phyloP scores from a whole-genome alignment of 306 rosid genomes.

The Gleditsia sinensis region DNA sequence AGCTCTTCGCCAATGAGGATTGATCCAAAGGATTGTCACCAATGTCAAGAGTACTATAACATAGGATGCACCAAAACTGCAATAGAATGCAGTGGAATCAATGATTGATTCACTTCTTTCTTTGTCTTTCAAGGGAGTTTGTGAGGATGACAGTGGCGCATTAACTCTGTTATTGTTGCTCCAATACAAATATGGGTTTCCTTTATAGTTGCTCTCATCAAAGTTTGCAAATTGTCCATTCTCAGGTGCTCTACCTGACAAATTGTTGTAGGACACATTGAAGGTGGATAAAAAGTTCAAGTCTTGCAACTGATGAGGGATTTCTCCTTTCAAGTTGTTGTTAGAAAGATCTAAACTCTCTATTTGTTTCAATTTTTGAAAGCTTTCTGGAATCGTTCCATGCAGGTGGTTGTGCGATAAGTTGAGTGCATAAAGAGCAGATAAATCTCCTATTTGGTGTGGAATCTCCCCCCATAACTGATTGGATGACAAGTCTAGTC shows the following conservation, averaged over 20 bases:
- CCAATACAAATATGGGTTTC: too few relatives aligned
- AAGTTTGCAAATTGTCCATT: too few relatives aligned
- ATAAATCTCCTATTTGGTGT: not conserved
- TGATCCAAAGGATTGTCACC: too few relatives aligned
- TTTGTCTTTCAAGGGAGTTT: not conserved
- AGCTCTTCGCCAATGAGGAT: not conserved
- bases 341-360: constrained; percentile 1
- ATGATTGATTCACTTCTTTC: not conserved
- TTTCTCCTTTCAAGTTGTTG: constrained; percentile 32
- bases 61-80: too few relatives aligned
- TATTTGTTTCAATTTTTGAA: not conserved
- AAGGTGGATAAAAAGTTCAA: too few relatives aligned
- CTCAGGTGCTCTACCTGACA: too few relatives aligned
- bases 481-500: constrained; percentile 30
- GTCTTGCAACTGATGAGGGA: too few relatives aligned
- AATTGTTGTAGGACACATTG: too few relatives aligned
- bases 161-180: not conserved
- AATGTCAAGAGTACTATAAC: too few relatives aligned
- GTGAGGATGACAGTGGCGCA: not conserved
- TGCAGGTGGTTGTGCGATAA: constrained; percentile 26
- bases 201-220: too few relatives aligned
- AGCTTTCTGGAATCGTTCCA: constrained; percentile 17
- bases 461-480: constrained; percentile 25
- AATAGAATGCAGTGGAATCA: too few relatives aligned
- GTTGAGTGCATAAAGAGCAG: not conserved